These are phyloP conservation scores for Nothophytophthora sp. DNA, from an alignment of 352 stramenopile species.

Conservation along the genomic window DNA sequence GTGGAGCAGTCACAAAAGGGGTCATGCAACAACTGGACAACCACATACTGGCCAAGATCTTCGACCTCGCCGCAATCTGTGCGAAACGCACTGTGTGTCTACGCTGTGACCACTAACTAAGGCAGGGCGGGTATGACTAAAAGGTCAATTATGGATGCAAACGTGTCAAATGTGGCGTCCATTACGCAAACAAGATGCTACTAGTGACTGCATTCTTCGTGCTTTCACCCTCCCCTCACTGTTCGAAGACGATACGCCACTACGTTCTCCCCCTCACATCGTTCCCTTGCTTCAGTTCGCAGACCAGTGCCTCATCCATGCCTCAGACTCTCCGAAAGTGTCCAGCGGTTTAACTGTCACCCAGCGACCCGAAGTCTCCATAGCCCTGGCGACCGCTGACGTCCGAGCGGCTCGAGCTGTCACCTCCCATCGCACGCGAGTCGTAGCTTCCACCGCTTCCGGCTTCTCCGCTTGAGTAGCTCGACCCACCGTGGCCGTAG, in stretches of 20 bases:
- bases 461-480: slow-evolving; percentile 5
- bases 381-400: neutral
- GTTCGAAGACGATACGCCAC: too few species aligned
- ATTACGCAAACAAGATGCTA: too few species aligned
- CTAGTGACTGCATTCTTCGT: too few species aligned
- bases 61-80: slow-evolving; percentile 22
- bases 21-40: slow-evolving; percentile 19
- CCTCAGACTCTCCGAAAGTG: too few species aligned
- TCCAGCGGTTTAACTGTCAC: neutral
- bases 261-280: too few species aligned
- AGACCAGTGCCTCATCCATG: too few species aligned
- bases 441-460: neutral
- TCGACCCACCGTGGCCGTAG: too few species aligned
- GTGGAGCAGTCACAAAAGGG: slow-evolving; percentile 7
- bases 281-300: too few species aligned
- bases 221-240: too few species aligned
- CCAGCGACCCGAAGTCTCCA: neutral
- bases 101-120: slow-evolving; percentile 26
- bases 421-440: neutral
- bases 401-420: neutral
- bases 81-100: slow-evolving; percentile 28
- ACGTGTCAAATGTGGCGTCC: too few species aligned
- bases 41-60: slow-evolving; percentile 21
- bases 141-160: too few species aligned
- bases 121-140: too few species aligned